These are phyloP conservation scores for Stylosanthes scabra DNA, from an alignment of 331 rosid genomes.

Conservation along the genomic window DNA sequence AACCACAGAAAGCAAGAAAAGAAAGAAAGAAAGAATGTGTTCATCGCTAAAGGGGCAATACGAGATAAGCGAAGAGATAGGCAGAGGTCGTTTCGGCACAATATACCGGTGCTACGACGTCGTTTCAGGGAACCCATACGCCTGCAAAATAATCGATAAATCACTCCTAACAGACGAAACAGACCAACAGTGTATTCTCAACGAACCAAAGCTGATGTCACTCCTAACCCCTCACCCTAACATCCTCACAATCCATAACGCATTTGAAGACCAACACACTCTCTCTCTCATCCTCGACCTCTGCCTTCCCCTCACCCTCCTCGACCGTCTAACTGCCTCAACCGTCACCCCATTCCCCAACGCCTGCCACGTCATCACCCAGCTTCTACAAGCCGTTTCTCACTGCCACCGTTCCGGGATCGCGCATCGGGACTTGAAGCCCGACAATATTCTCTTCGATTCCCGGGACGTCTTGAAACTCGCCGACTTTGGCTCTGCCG, in stretches of 20 bases:
- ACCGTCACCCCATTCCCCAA: not conserved
- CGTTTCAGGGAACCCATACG: conserved; percentile 46
- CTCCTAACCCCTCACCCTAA: conserved; percentile 78
- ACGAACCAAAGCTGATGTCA: conserved; percentile 82
- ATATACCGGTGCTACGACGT: conserved; percentile 68
- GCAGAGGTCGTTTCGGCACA: conserved; percentile 84
- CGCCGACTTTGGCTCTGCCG: conserved; percentile 89
- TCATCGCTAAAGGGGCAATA: conserved; percentile 56
- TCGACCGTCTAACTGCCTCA: conserved; percentile 53
- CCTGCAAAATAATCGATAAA: conserved; percentile 80
- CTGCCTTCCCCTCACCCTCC: conserved; percentile 65
- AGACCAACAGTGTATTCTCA: conserved; percentile 74
- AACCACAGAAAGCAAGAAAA: not conserved
- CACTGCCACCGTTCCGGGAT: conserved; percentile 83
- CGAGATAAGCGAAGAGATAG: conserved; percentile 80
- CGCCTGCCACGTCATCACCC: conserved; percentile 23
- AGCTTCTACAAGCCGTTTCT: conserved; percentile 57
- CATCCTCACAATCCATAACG: conserved; percentile 60
- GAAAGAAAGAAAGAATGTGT: conserved; percentile 50
- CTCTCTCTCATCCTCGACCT: conserved; percentile 77
- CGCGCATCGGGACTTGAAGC: conserved; percentile 82
- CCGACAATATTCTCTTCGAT: conserved; percentile 72
- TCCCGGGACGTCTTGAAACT: conserved; percentile 56
- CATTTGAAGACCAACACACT: conserved; percentile 60
- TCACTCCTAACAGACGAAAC: conserved; percentile 57